Conservation (phyloP, 345 rosid species). For the Xanthoceras sorbifolium region DNA sequence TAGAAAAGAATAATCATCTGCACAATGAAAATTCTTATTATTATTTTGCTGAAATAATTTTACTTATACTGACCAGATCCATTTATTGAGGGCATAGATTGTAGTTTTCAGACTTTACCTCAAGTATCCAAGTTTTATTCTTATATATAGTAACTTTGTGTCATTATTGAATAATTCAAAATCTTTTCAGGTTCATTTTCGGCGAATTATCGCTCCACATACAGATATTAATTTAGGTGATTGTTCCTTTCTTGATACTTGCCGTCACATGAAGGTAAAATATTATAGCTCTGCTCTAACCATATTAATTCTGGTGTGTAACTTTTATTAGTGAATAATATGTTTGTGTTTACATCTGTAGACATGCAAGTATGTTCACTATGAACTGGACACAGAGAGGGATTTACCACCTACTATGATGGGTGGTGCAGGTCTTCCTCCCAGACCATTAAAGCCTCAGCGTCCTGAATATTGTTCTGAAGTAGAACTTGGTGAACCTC, state of each 20-base stretch:
- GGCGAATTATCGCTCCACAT: constrained; percentile 91
- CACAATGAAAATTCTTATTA: background rate
- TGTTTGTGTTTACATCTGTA: constrained; percentile 30
- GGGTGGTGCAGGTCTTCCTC: constrained; percentile 51
- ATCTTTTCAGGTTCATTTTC: constrained; percentile 82
- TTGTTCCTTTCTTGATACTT: constrained; percentile 98
- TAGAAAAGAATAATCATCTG: background rate
- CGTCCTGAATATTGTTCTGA: constrained; percentile 98
- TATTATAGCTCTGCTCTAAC: constrained; percentile 10
- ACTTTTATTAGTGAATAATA: background rate
- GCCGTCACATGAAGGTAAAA: constrained; percentile 97
- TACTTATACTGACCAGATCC: background rate
- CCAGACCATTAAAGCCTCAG: constrained; percentile 73
- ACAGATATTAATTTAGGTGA: constrained; percentile 93
- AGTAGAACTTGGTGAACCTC: constrained; percentile 97
- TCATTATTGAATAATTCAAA: background rate
- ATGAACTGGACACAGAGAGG: constrained; percentile 89
- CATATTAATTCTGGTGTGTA: constrained; percentile 7
- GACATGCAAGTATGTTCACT: constrained; percentile 99
- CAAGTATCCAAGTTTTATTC: background rate
- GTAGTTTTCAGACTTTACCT: background rate
- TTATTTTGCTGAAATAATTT: background rate
- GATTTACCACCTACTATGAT: constrained; percentile 61
- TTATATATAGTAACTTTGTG: background rate
- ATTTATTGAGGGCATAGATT: background rate